These are phyloP conservation scores for Entamoeba invadens DNA, from an alignment of 208 protist species.

Conservation along the genomic window DNA sequence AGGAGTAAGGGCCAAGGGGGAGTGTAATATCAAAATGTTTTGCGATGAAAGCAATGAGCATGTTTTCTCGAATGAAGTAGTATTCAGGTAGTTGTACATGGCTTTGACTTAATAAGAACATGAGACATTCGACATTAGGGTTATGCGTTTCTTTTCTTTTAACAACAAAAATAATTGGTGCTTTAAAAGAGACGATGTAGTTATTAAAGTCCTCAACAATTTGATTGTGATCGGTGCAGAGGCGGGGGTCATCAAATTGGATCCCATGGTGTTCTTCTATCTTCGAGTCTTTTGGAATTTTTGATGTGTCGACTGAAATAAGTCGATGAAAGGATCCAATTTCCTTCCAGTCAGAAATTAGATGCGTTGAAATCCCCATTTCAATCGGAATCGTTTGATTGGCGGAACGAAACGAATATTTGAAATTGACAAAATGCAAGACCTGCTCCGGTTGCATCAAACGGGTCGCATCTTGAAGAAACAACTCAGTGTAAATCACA, in stretches of 20 bases:
- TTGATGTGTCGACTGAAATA: background rate
- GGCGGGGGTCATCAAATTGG: background rate
- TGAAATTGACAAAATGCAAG: background rate
- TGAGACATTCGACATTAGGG: background rate
- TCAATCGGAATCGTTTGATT: background rate
- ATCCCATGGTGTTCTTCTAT: background rate
- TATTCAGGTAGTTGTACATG: background rate
- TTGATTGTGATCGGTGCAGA: background rate
- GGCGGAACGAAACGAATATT: background rate
- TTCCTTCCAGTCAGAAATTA: background rate
- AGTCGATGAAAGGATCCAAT: background rate
- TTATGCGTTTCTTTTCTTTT: background rate
- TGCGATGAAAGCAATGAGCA: background rate
- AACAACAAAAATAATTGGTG: background rate
- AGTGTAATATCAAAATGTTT: background rate
- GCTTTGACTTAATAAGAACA: background rate
- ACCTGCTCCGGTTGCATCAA: no score
- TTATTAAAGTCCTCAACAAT: background rate
- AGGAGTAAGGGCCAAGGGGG: background rate
- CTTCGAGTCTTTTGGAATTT: background rate
- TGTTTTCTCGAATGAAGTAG: background rate
- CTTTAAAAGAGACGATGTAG: background rate
- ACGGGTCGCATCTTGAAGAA: no score
- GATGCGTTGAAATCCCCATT: background rate
- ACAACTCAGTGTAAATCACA: no score